Base-by-base conservation (phyloP, 352 stramenopile species). In the Peronospora farinosa region DNA sequence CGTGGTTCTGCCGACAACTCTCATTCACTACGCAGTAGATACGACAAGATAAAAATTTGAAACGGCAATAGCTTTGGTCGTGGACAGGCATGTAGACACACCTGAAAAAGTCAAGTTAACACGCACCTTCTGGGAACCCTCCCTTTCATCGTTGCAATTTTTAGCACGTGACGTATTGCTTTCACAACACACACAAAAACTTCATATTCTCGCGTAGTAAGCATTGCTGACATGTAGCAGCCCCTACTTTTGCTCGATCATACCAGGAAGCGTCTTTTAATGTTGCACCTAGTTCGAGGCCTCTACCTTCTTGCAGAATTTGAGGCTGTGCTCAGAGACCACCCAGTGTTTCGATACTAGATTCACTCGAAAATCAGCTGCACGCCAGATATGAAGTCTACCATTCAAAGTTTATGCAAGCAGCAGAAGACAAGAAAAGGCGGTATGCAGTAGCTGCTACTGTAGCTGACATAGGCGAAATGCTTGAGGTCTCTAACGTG, bases 401-500 rank as follows among this genome's bases (percentile, higher is more conserved):
- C 28, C 28, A 32, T 32, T 12, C 28, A 32, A 10, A 31, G 27
- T 31, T 27, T 27, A 4, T 27, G 23, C 23, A 7, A 27, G 23
- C 23, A 27, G 21, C 4, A 23, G 21, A 23, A 23, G 21, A 23
- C 21, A 23, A 23, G 21, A 23, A 23, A 23, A 2, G 21, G n/a
- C 4, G 21, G 21, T 2, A 31, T 31, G 9, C 8, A 9, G 8
- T 32, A 32, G 28, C 7, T 32, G 8, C 28, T 32, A 32, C 28
- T 12, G 28, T 32, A 32, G 28, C 6, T 12, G 10, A 1, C 12
- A 32, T 12, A 15, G 19, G 25, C 11, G 11, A 33, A 13, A 23
- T n/a, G n/a, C 13, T 15, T 2, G 13, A 17, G 28, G 33, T 37
- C 41, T 58, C 42, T 52, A 25, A 23, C 43, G 15, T 54, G 30